Percentiles rank a stretch among this genome's conserved stretches.
Evolutionary conservation across 129 eudicot genomes (phyloP).

Genomic region (Flaveria trinervia): DNA sequence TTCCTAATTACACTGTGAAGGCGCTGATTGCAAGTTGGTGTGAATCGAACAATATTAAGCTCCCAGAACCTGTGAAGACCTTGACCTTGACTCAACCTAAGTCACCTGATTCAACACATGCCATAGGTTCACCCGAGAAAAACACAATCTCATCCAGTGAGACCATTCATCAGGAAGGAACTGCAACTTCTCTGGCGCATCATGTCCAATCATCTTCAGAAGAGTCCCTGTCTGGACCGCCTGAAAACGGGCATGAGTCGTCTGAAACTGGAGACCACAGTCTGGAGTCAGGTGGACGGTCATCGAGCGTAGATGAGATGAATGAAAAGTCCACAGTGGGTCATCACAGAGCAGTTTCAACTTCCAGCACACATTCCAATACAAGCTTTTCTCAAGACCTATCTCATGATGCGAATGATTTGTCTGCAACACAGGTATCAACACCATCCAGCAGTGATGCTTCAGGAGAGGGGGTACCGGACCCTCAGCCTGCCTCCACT

Average conservation of each 20-base stretch:
- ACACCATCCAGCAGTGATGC: conserved; percentile 49
- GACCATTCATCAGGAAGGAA: conserved; percentile 39
- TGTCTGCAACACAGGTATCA: conserved; percentile 38
- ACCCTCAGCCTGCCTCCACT: conserved; percentile 51
- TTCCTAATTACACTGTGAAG: conserved; percentile 96
- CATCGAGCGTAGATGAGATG: conserved; percentile 22
- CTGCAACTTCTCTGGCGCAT: conserved; percentile 51
- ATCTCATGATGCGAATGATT: conserved; percentile 52
- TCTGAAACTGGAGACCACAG: conserved; percentile 48
- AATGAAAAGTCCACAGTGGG: conserved; percentile 48
- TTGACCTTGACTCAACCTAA: conserved; percentile 44
- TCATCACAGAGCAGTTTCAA: conserved; percentile 55
- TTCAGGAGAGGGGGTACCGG: conserved; percentile 63
- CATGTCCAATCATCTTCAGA: conserved; percentile 69
- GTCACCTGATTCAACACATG: conserved; percentile 52
- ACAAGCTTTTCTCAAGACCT: conserved; percentile 53
- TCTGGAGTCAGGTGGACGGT: conserved; percentile 43
- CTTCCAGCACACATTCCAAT: conserved; percentile 52
- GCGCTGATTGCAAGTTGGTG: conserved; percentile 96
- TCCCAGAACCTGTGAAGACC: conserved; percentile 79
- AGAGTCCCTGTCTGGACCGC: conserved; percentile 53
- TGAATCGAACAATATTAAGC: conserved; percentile 68
- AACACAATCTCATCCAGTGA: conserved; percentile 48
- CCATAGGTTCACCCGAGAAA: conserved; percentile 47
- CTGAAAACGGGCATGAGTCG: conserved; percentile 43